Base-by-base conservation (phyloP, 2,329 filamentous ascomycete species). In the Fusarium subtropicale region DNA sequence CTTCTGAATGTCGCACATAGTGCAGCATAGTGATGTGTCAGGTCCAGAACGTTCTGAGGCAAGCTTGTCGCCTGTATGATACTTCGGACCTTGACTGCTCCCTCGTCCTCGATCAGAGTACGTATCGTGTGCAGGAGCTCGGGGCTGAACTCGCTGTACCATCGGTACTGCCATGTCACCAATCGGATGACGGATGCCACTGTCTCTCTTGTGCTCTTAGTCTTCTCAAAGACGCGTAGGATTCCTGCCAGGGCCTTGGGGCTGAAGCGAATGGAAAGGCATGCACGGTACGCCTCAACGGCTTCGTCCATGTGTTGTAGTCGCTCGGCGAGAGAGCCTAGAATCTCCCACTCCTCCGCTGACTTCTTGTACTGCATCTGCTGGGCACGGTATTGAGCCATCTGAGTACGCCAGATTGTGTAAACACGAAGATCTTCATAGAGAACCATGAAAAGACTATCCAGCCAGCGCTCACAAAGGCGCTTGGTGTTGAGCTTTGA, bases 121-220 rank as follows among this genome's bases (percentile, higher is more conserved):
- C 96, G 91, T 75, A 98, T 92, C 5, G 92, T 91, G 79, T 90
- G 93, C 56, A 99, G 87, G 44, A 99, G 86, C 69, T 94, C 90
- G 1, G 96, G 96, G 20, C 94, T 97, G 82, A 99, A 99, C 87
- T 99, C 96, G 59, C 94, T 97, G 83, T 99, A 99, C 96, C 96
- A 99, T 72, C 96, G 87, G 81, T 97, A 99, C 82, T 99, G 96
- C 96, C 96, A 99, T 15, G 95, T 96, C 34, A 98, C 93, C 42
- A 99, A 84, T 54, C 94, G 86, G 71, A 99, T 97, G 61, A 97
- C 85, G n/a, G 92, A 90, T 30, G 90, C 91, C 9, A 98, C 87
- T 60, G 91, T 93, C 64, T 94, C 92, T 65, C 93, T 85, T 5
- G 92, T 94, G 80, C 92, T 93, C 75, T 91, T 92, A 61, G 87